Conservation (phyloP, 345 rosid genomes). For the Pugionium dolabratum region DNA sequence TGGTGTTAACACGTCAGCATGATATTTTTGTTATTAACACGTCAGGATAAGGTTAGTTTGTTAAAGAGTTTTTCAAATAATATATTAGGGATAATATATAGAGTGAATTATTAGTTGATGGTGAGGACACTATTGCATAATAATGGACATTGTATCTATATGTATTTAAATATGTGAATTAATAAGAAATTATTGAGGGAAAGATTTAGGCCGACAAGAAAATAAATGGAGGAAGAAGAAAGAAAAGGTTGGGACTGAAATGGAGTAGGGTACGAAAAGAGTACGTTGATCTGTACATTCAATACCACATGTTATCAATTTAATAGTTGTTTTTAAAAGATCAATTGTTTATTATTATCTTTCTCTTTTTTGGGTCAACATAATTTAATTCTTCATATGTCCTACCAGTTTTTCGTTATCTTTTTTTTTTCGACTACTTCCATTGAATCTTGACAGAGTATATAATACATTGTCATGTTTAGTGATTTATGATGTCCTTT, state of each 20-base stretch:
- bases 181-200: not conserved
- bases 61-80: too few relatives aligned
- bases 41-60: too few relatives aligned
- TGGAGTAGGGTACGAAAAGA: constrained; percentile 38
- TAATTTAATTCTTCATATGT: constrained; percentile 34
- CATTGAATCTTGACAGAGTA: constrained; percentile 5
- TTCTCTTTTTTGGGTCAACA: constrained; percentile 8
- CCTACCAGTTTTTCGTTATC: constrained; percentile 17
- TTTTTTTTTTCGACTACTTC: constrained; percentile 6
- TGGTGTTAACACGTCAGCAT: too few relatives aligned
- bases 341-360: constrained; percentile 3
- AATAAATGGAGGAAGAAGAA: constrained; percentile 31
- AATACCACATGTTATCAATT: constrained; percentile 30
- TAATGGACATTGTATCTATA: constrained; percentile 1
- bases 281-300: constrained; percentile 38
- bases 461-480: not conserved
- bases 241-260: constrained; percentile 42
- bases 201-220: constrained; percentile 34
- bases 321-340: constrained; percentile 12
- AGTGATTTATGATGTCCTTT: not conserved
- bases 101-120: constrained; percentile 17
- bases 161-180: not conserved
- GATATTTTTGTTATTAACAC: too few relatives aligned
- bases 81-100: too few relatives aligned
- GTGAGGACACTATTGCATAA: constrained; percentile 30